Conservation (phyloP, 2,329 filamentous ascomycete species). For the Fusarium temperatum region DNA sequence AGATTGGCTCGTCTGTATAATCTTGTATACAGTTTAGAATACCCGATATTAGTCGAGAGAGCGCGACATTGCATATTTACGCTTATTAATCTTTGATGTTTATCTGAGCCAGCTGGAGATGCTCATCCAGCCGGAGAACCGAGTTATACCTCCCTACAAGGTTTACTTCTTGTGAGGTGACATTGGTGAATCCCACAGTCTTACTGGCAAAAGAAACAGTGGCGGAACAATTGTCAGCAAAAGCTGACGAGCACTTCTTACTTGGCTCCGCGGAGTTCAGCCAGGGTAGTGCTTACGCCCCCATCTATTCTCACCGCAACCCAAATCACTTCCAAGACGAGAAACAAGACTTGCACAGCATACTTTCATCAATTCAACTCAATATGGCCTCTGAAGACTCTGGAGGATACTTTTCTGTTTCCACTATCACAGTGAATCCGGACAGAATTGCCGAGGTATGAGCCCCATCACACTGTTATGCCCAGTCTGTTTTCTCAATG, state of each 20-base stretch:
- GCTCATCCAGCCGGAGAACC: neutral
- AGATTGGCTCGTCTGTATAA: neutral
- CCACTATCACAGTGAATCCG: neutral
- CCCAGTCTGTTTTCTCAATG: neutral
- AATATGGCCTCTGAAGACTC: neutral
- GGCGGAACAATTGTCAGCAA: neutral
- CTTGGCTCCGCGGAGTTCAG: neutral
- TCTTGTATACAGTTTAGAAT: neutral
- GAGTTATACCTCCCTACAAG: neutral
- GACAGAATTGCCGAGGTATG: neutral
- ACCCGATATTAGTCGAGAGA: neutral
- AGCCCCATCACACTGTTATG: fast-evolving
- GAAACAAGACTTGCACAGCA: neutral
- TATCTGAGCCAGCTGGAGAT: neutral
- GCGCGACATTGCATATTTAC: neutral
- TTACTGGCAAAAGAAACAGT: neutral
- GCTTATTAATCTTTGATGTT: fast-evolving
- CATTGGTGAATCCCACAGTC: neutral
- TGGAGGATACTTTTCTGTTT: conserved; percentile 7
- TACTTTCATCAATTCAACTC: fast-evolving
- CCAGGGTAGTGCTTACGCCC: neutral
- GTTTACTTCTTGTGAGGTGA: neutral
- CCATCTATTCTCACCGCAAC: neutral
- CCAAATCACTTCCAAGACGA: fast-evolving
- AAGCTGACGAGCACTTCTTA: neutral